Evolutionary conservation across 2,329 filamentous ascomycete genomes (phyloP), one percentile per base, ranked within the genome.

Genomic region (Dactylellina haptotyla): DNA sequence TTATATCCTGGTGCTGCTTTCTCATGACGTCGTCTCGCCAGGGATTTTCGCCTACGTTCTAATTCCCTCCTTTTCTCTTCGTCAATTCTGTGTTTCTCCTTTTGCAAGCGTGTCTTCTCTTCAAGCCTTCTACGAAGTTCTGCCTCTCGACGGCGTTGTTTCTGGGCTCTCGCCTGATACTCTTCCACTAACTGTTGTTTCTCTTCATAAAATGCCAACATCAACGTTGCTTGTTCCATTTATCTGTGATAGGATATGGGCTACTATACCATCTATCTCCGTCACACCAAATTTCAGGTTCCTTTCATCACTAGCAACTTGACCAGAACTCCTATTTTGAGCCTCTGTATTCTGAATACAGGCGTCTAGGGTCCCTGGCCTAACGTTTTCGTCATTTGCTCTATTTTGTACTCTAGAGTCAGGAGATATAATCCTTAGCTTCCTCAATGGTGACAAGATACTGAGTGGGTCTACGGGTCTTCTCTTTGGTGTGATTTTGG

Each of bases 371-470:
- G n/a, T n/a, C n/a, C n/a, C n/a, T n/a, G n/a, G n/a, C n/a, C n/a
- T n/a, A n/a, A n/a, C n/a, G n/a, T n/a, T n/a, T 45, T 54, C 34
- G 12, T 10, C 1, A 23, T n/a, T 3, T 34, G 48, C 20, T 10
- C n/a, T n/a, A 4, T 46, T n/a, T 30, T 37, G 18, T 45, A 10
- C 10, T 12, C 28, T 54, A 32, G 16, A 12, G 16, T 72, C 59
- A 2, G 50, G 67, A 16, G 67, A 64, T 1, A 72, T 53, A 16
- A 72, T 59, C 23, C 67, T 59, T 32, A 72, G 32, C 20, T 72
- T 72, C n/a, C 50, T 45, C n/a, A 72, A 59, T 2, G 67, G 59
- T 20, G 67, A 72, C 9, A 72, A 34, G 41, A 72, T 72, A 34
- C 41, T 63, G 23, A 57, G 34, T 3, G 57, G 39, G 26, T 58